These are phyloP conservation scores for Fistulina hepatica DNA, from an alignment of 1,284 basidiomycete genomes.

Conservation along the genomic window DNA sequence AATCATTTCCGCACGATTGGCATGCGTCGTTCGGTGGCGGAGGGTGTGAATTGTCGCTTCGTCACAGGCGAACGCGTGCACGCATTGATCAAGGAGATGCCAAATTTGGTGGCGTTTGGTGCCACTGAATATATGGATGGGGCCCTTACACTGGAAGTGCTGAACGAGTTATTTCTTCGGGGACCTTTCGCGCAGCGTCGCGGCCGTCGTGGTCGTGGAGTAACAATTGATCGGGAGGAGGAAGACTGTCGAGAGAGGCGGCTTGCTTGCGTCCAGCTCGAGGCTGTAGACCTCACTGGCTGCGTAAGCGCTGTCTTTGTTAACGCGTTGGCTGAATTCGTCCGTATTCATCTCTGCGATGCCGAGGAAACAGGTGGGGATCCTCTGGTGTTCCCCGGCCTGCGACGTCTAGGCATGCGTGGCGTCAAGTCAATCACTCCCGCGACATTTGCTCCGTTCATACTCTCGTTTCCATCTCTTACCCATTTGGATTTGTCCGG, in stretches of 20 bases:
- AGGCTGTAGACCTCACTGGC: slow-evolving; percentile 89
- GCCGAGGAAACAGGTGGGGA: slow-evolving; percentile 22
- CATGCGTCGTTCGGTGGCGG: slow-evolving; percentile 84
- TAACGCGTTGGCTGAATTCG: slow-evolving; percentile 75
- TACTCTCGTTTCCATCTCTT: slow-evolving; percentile 77
- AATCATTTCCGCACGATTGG: slow-evolving; percentile 93
- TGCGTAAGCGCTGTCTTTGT: slow-evolving; percentile 88
- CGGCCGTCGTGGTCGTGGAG: slow-evolving; percentile 53
- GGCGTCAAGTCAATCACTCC: slow-evolving; percentile 72
- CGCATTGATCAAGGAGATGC: slow-evolving; percentile 78
- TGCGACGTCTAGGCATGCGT: slow-evolving; percentile 78
- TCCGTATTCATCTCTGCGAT: slow-evolving; percentile 25
- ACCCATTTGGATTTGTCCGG: slow-evolving; percentile 87
- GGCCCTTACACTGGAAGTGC: slow-evolving; percentile 67
- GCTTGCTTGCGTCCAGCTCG: slow-evolving; percentile 68
- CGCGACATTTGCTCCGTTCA: slow-evolving; percentile 65
- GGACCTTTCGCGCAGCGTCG: slow-evolving; percentile 59
- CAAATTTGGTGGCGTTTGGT: slow-evolving; percentile 72
- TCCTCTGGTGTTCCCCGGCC: slow-evolving; percentile 57
- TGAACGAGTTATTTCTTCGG: slow-evolving; percentile 81
- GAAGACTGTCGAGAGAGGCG: slow-evolving; percentile 66
- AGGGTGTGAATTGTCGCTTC: slow-evolving; percentile 83
- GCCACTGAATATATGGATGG: slow-evolving; percentile 98
- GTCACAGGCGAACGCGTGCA: slow-evolving; percentile 85
- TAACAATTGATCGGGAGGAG: slow-evolving; percentile 37